A percentile compares a stretch with the other conserved stretches of the same genome.
phyloP scores from a whole-genome alignment of 495 filamentous ascomycete genomes.

The Cercophora newfieldiana region DNA sequence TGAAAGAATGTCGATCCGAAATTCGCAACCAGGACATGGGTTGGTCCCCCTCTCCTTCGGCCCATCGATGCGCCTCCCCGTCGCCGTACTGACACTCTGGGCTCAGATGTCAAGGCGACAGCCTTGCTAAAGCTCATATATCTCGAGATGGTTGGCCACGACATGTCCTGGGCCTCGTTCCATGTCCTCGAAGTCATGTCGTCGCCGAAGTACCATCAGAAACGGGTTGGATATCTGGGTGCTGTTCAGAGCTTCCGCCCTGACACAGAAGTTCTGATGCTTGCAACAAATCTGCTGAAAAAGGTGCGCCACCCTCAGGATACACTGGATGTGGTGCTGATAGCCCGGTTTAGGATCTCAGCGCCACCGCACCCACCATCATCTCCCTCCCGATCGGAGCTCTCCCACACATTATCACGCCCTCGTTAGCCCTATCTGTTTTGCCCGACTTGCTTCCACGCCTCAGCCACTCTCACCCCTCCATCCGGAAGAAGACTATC shows the following conservation, averaged over 20 bases:
- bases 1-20: slow-evolving; percentile 92
- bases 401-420: slow-evolving; percentile 87
- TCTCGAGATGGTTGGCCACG: slow-evolving; percentile 97
- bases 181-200: slow-evolving; percentile 99
- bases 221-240: slow-evolving; percentile 92
- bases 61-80: not conserved
- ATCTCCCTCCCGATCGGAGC: slow-evolving; percentile 84
- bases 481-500: slow-evolving; percentile 90
- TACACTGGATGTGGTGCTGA: not conserved
- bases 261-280: slow-evolving; percentile 96
- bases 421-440: slow-evolving; percentile 84
- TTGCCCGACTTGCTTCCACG: slow-evolving; percentile 83
- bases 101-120: slow-evolving; percentile 86
- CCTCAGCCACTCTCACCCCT: slow-evolving; percentile 77
- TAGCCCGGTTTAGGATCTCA: slow-evolving; percentile 65
- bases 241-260: slow-evolving; percentile 94
- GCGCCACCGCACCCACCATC: slow-evolving; percentile 67
- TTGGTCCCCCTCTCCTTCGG: slow-evolving; percentile 38
- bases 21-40: slow-evolving; percentile 90
- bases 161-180: slow-evolving; percentile 99
- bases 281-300: slow-evolving; percentile 94
- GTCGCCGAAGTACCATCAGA: slow-evolving; percentile 87
- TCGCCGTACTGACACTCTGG: slow-evolving; percentile 25
- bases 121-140: slow-evolving; percentile 94
- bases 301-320: slow-evolving; percentile 58